Conservation (phyloP, 345 rosid species). For the Fremontodendron californicum region DNA sequence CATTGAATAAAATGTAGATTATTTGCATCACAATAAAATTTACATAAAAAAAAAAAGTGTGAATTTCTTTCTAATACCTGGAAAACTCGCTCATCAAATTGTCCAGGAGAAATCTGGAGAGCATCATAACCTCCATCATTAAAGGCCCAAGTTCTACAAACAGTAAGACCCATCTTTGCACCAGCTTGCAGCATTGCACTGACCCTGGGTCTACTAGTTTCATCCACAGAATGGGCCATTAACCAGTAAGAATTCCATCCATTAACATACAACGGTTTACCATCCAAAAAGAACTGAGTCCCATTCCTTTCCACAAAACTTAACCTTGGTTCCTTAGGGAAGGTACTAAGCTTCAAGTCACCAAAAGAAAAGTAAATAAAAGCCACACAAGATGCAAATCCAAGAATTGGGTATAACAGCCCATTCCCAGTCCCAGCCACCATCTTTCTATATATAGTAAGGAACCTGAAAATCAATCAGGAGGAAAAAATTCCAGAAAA, state of each 20-base stretch:
- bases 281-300: constrained; percentile 62
- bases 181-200: constrained; percentile 71
- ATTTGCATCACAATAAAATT: background rate
- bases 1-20: background rate
- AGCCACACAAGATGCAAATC: constrained; percentile 68
- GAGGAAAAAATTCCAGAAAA: constrained; percentile 15
- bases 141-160: constrained; percentile 95
- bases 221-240: constrained; percentile 82
- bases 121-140: constrained; percentile 90
- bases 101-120: constrained; percentile 87
- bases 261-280: constrained; percentile 52
- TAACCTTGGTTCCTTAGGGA: constrained; percentile 31
- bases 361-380: constrained; percentile 77
- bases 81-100: constrained; percentile 80
- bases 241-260: constrained; percentile 99
- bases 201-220: constrained; percentile 53
- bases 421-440: constrained; percentile 60
- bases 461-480: constrained; percentile 14
- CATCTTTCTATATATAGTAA: constrained; percentile 32
- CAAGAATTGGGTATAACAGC: constrained; percentile 60
- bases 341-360: constrained; percentile 37
- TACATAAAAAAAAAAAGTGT: background rate
- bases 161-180: constrained; percentile 91
- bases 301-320: constrained; percentile 71
- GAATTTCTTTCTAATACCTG: constrained; percentile 41